A percentile compares a stretch with the other conserved stretches of the same genome.
phyloP scores from a whole-genome alignment of 805 yeast genomes.

The Saturnispora quitensis region DNA sequence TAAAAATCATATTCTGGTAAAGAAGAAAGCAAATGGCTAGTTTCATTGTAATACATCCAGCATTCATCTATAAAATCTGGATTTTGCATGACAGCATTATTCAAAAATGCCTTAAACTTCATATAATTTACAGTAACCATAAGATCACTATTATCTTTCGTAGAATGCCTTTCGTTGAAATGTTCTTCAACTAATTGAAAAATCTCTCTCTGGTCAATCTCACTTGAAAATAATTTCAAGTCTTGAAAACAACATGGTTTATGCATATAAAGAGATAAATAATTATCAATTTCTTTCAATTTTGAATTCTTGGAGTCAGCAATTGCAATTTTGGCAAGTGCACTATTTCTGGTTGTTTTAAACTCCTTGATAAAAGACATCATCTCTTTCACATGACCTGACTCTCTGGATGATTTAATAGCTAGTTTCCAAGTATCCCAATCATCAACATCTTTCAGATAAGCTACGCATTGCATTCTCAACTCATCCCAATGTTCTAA shows the following conservation, averaged over 20 bases:
- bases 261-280: constrained; percentile 37
- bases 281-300: constrained; percentile 23
- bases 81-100: constrained; percentile 17
- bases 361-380: constrained; percentile 23
- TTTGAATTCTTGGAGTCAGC: not conserved
- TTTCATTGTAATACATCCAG: constrained; percentile 32
- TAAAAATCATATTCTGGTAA: constrained; percentile 62
- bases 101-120: constrained; percentile 37
- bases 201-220: not conserved
- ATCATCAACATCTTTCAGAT: constrained; percentile 57
- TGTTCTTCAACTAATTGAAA: constrained; percentile 10
- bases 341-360: constrained; percentile 44
- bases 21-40: constrained; percentile 27
- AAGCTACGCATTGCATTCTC: constrained; percentile 29
- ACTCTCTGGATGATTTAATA: constrained; percentile 35
- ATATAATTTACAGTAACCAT: constrained; percentile 24
- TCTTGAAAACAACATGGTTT: constrained; percentile 65
- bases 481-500: constrained; percentile 37
- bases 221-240: constrained; percentile 27
- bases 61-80: constrained; percentile 25
- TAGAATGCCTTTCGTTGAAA: constrained; percentile 4
- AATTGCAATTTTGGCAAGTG: constrained; percentile 43
- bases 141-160: constrained; percentile 17
- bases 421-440: constrained; percentile 63
- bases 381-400: constrained; percentile 29